phyloP scores from a whole-genome alignment of 441 rosid genomes.

The Gossypium gossypioides region DNA sequence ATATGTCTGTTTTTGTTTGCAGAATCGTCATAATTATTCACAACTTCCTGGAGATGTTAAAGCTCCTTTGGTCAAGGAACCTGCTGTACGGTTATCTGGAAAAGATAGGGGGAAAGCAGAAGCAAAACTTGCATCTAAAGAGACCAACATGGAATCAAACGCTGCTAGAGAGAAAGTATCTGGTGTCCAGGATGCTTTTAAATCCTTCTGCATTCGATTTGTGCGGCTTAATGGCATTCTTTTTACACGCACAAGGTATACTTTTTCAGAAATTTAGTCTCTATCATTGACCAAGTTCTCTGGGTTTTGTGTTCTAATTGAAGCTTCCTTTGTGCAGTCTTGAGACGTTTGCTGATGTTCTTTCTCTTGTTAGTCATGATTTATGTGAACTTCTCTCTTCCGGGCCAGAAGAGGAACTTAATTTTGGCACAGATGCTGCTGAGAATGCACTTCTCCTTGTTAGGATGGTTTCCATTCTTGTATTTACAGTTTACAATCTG shows the following conservation, averaged over 20 bases:
- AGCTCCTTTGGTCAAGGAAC: slow-evolving; percentile 30
- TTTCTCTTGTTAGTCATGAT: slow-evolving; percentile 46
- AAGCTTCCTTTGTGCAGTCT: slow-evolving; percentile 41
- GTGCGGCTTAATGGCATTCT: slow-evolving; percentile 85
- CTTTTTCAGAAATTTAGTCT: neutral
- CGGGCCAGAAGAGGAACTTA: slow-evolving; percentile 49
- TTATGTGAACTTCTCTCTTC: slow-evolving; percentile 58
- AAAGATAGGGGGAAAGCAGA: slow-evolving; percentile 62
- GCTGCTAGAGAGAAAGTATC: slow-evolving; percentile 39
- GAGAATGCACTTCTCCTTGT: slow-evolving; percentile 65
- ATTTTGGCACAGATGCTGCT: slow-evolving; percentile 55
- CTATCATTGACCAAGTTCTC: neutral
- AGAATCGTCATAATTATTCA: slow-evolving; percentile 72
- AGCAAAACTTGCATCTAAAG: slow-evolving; percentile 40
- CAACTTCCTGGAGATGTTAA: slow-evolving; percentile 48
- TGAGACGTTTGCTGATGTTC: slow-evolving; percentile 83
- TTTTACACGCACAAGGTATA: slow-evolving; percentile 81
- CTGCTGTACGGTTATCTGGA: slow-evolving; percentile 27
- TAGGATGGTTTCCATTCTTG: slow-evolving; percentile 57
- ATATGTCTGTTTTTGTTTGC: slow-evolving; percentile 17
- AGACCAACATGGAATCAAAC: slow-evolving; percentile 30
- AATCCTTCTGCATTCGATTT: slow-evolving; percentile 61
- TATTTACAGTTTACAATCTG: slow-evolving; percentile 63
- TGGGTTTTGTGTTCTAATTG: neutral
- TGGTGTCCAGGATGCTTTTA: slow-evolving; percentile 34